Base-by-base conservation (phyloP, 257 asterid species). In the Ilex asprella region DNA sequence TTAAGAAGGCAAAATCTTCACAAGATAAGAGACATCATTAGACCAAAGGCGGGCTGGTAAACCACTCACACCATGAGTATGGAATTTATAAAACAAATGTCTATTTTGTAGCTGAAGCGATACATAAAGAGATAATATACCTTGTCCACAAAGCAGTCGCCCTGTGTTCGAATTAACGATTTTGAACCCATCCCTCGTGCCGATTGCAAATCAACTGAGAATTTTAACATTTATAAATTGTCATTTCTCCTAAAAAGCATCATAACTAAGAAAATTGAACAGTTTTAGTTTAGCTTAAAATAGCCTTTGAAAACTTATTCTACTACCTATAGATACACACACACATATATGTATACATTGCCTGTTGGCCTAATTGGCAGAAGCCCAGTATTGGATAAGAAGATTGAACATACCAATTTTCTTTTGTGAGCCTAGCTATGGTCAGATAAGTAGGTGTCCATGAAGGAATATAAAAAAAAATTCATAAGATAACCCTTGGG, bases 321-420 rank as follows among this genome's bases (percentile, higher is more conserved):
- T 29, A 15, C 15, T 9, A 54, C 41, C 55, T 55, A 35, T 35
- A 2, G 3, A 35, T 35, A 35, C 3, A 35, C 7, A 35, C 41
- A n/a, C n/a, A n/a, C n/a, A n/a, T 35, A 2, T 35, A 35, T 35
- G 7, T 7, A 2, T 35, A 35, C 7, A 35, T 29, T 60, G 84
- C 96, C 95, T 87, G 84, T 75, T 76, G 56, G 87, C 97, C 76
- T 91, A 96, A 75, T 91, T 91, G 89, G 87, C 87, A n/a, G 97
- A 88, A 70, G 96, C 84, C 64, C 86, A 83, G 62, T 77, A 91
- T 70, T 7, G 84, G 86, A 63, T 68, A 75, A 13, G 85, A 63
- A 27, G 95, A 69, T 30, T n/a, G n/a, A n/a, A n/a, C n/a, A n/a
- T n/a, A n/a, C n/a, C n/a, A n/a, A n/a, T n/a, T n/a, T n/a, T n/a